Base-by-base conservation (phyloP, 257 asterid genomes). In the Ocimum tenuiflorum region DNA sequence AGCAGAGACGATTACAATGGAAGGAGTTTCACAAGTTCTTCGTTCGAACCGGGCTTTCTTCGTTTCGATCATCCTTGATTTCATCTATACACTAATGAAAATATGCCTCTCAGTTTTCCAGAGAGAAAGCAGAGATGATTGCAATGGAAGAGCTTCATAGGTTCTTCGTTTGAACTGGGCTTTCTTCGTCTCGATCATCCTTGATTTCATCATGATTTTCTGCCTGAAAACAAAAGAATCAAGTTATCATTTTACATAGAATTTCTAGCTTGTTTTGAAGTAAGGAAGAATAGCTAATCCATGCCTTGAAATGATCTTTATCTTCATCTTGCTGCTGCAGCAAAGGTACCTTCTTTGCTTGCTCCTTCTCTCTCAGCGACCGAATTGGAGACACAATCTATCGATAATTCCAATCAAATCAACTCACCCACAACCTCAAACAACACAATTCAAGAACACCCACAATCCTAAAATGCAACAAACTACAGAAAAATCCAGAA, bases 311-410 rank as follows among this genome's bases (percentile, higher is more conserved):
- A 15, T 13, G 41, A 61, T 71, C n/a, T n/a, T n/a, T n/a, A n/a
- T n/a, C n/a, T n/a, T n/a, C n/a, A n/a, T n/a, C 65, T 68, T 71
- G 76, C 12, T 52, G 17, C 65, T 73, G 73, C 13, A 8, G 45
- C 12, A 38, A 2, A 38, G 10, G 18, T 33, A 41, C 60, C 75
- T 70, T 81, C 71, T 66, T 80, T 23, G 74, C 84, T 61, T 61
- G 56, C 67, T 78, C 81, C 83, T 73, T 88, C 2, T 81, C 86
- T 67, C 96, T 77, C 64, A 88, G 48, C 0, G 96, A 81, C 46
- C 81, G 81, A 68, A 89, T 53, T 1, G 85, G 87, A 1, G 87
- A 82, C 43, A 60, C 60, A 65, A 75, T 79, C 89, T 84, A 56
- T 0, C 4, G 2, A 13, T 6, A 43, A 13, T 13, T 1, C 15